These are phyloP conservation scores for Auricularia sp. DNA, from an alignment of 768 basidiomycete species.

Conservation along the genomic window DNA sequence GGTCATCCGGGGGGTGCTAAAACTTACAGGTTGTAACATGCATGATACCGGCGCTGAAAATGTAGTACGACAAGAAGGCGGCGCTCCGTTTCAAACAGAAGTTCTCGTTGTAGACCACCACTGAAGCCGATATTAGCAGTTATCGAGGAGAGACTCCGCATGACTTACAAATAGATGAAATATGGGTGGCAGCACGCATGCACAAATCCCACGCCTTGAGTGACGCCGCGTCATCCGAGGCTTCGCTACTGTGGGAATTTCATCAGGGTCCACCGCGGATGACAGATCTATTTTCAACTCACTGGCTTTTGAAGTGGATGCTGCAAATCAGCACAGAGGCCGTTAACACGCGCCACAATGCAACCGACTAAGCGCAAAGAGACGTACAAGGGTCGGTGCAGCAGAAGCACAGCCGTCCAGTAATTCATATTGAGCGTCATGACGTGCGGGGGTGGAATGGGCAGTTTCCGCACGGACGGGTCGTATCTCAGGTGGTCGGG, in stretches of 20 bases:
- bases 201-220: constrained; percentile 67
- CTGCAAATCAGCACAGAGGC: constrained; percentile 11
- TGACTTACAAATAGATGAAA: constrained; percentile 53
- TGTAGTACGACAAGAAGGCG: constrained; percentile 62
- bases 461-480: constrained; percentile 34
- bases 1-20: constrained; percentile 5
- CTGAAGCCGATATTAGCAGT: constrained; percentile 24
- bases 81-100: constrained; percentile 53
- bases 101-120: constrained; percentile 47
- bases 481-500: constrained; percentile 57
- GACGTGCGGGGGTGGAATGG: constrained; percentile 52
- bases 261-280: background rate
- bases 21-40: constrained; percentile 61
- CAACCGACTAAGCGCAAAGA: background rate
- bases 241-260: background rate
- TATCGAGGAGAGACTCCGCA: background rate
- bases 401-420: constrained; percentile 62
- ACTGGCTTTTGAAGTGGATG: constrained; percentile 32
- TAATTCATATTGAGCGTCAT: constrained; percentile 65
- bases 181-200: constrained; percentile 61
- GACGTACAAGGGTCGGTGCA: constrained; percentile 73
- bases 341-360: background rate
- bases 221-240: constrained; percentile 31
- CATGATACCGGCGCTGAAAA: constrained; percentile 76
- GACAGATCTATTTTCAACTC: constrained; percentile 10